These are phyloP conservation scores for Apiospora hydei DNA, from an alignment of 2,329 filamentous ascomycete species.

Conservation along the genomic window DNA sequence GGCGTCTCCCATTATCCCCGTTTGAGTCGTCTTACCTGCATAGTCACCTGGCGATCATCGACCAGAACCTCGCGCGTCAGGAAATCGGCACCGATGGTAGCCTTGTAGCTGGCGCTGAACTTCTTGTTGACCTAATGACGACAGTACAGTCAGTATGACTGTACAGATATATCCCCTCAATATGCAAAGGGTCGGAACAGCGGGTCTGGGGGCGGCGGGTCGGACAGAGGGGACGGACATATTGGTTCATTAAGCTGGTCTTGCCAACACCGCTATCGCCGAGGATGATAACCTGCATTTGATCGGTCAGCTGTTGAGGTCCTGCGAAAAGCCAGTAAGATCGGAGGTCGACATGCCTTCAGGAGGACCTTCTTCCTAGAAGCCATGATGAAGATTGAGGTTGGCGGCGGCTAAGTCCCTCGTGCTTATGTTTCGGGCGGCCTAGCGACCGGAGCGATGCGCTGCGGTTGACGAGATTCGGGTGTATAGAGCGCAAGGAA, in stretches of 20 bases:
- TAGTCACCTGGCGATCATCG: constrained; percentile 95
- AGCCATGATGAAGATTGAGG: constrained; percentile 63
- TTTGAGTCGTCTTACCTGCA: constrained; percentile 73
- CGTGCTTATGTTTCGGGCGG: neutral
- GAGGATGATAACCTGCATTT: constrained; percentile 88
- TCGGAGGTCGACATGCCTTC: constrained; percentile 65
- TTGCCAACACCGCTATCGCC: constrained; percentile 99
- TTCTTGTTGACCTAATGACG: constrained; percentile 93
- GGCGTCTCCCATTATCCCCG: constrained; percentile 21
- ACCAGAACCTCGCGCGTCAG: constrained; percentile 97
- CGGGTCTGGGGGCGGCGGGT: neutral
- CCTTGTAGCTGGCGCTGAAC: constrained; percentile 99
- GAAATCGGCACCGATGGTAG: constrained; percentile 98
- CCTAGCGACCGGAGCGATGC: neutral
- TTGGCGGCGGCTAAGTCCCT: constrained; percentile 22
- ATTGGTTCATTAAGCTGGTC: constrained; percentile 99
- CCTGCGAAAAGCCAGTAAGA: no score
- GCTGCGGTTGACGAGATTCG: neutral
- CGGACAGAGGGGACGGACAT: constrained; percentile 70
- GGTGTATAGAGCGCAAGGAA: neutral
- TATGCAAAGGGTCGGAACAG: neutral
- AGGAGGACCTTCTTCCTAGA: constrained; percentile 89
- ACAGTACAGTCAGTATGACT: neutral
- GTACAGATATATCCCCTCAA: neutral
- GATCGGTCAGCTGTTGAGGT: neutral